Evolutionary conservation across 108 stramenopile species (phyloP), one percentile per base, ranked within the genome.

Genomic region (Aureococcus anophagefferens): DNA sequence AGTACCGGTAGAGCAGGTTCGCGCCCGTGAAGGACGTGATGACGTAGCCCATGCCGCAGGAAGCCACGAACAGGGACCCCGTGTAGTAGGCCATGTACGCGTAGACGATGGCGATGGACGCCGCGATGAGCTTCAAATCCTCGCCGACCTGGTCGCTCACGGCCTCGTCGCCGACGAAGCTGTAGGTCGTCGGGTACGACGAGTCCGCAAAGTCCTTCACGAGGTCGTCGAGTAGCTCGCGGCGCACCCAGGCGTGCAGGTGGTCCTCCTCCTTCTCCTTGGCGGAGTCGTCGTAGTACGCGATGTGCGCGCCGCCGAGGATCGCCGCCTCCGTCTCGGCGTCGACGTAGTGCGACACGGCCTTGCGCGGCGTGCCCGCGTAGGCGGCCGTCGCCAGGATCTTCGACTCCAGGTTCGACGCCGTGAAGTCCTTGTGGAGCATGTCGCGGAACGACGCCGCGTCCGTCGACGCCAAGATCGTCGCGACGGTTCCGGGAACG

Each of bases 351-450:
- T 59, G 51, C 5, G 69, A 51, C 30, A 33, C 29, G 46, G 46
- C 51, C 9, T 70, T n/a, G 46, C 46, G 51, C n/a, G 69, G 69
- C 69, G 69, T 70, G 30, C 69, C 69, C 30, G 46, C 46, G 59
- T 33, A 36, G 14, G 51, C 32, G 30, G 51, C 33, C 13, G 46
- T 17, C 69, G 46, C 51, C 18, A 70, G 36, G 18, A 70, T 9
- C 30, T 30, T 30, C 31, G 59, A 62, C 59, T 51, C 33, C 13
- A 62, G 32, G 59, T 70, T 68, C 18, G 11, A 5, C 29, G 51
- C 11, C 46, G 46, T 46, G 33, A 70, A 70, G 51, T 70, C 69
- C 59, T 70, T 70, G 59, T 70, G 46, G 14, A 70, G 29, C n/a
- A 36, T 33, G 32, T 29, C 28, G 5, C 31, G 11, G 33, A 70